Base-by-base conservation (phyloP, 805 yeast genomes). In the Naumovozyma castellii region DNA sequence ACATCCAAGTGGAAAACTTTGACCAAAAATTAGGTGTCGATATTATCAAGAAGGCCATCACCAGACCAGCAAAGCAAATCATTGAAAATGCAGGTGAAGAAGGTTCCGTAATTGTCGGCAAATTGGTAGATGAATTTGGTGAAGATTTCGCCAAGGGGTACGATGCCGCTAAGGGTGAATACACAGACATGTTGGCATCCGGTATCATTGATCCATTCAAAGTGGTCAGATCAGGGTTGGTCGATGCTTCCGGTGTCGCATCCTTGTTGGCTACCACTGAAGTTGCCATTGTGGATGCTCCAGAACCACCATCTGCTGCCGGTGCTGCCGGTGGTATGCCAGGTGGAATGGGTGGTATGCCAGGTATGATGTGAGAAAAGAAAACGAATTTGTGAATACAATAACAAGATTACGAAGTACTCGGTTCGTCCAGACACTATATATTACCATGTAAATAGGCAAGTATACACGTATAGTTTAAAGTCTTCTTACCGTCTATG, bases 121-220 rank as follows among this genome's bases (percentile, higher is more conserved):
- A 88, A 73, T 73, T 92, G 51, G 48, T 54, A 36, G 66, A 64
- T 31, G 68, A 68, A 40, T 57, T 54, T 34, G 81, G 79, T 38
- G 72, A 70, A 30, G 84, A 84, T 50, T 92, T 92, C 75, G 80
- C 84, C 72, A 69, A 65, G 57, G 98, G 98, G 65, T 88, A 79
- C 71, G 90, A 92, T 69, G 80, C 95, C 34, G 75, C 94, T 47
- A 85, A 84, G 66, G 92, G 95, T 53, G 86, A 85, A 68, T 85
- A 76, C 72, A 86, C 92, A 48, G 95, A 92, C 65, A 87, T 92
- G 96, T 78, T 90, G 55, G 85, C 85, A 50, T 80, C 92, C 44
- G 98, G 98, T 74, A 90, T 92, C 68, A 86, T 90, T 57, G 98
- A 92, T 67, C 98, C 98, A 53, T 86, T 90, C 77, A 90, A 87